phyloP scores from a whole-genome alignment of 176 grass and related monocot genomes.

The Poa pratensis region DNA sequence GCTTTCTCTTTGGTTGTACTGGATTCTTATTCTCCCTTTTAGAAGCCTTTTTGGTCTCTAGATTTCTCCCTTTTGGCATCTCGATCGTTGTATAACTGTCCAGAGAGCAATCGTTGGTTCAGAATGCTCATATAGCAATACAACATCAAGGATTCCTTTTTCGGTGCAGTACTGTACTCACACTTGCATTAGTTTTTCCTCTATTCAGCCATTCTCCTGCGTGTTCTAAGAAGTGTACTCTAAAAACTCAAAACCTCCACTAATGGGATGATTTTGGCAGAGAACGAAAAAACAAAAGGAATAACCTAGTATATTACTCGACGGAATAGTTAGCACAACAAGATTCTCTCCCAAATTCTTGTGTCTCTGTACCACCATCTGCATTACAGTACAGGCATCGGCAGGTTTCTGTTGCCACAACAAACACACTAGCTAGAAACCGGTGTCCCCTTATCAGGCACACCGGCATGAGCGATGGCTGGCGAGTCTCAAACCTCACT shows the following conservation, averaged over 20 bases:
- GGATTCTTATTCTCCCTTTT: slow-evolving; percentile 35
- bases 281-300: not conserved
- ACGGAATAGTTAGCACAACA: not conserved
- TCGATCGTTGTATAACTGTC: not conserved
- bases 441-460: slow-evolving; percentile 17
- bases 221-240: no score
- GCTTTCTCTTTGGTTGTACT: slow-evolving; percentile 39
- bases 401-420: slow-evolving; percentile 30
- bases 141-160: no score
- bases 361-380: not conserved
- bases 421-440: slow-evolving; percentile 22
- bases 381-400: not conserved
- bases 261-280: no score
- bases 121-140: no score
- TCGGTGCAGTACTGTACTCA: no score
- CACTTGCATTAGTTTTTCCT: no score
- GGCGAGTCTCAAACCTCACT: not conserved
- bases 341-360: not conserved
- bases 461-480: slow-evolving; percentile 31
- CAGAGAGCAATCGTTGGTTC: not conserved
- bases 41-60: not conserved
- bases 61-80: not conserved
- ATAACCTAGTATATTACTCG: not conserved
- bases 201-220: no score
- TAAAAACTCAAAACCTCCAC: not conserved